Percentiles rank a stretch among this genome's conserved stretches.
Conservation (phyloP, 805 yeast genomes). For the Nakazawaea wickerhamii region DNA sequence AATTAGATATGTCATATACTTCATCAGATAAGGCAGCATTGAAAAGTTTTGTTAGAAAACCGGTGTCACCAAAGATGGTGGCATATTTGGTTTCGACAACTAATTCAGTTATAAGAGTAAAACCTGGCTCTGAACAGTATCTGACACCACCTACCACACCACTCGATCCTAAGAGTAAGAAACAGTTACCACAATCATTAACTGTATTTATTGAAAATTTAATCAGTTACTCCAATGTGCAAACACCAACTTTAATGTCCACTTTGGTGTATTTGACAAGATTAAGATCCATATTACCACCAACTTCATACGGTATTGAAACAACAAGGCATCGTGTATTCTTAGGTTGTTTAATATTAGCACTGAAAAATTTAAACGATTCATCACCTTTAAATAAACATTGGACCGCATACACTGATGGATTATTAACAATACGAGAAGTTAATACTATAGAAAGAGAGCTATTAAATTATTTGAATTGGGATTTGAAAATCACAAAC, state of each 20-base stretch:
- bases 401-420: constrained; percentile 92
- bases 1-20: constrained; percentile 11
- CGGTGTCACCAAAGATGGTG: constrained; percentile 55
- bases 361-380: constrained; percentile 92
- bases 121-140: constrained; percentile 28
- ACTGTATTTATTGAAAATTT: constrained; percentile 64
- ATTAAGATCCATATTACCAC: constrained; percentile 71
- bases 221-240: constrained; percentile 81
- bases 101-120: constrained; percentile 46
- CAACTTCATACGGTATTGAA: constrained; percentile 85
- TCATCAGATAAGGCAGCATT: constrained; percentile 41
- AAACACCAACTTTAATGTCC: constrained; percentile 93
- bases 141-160: constrained; percentile 39
- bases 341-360: constrained; percentile 78
- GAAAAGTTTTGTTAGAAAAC: constrained; percentile 46
- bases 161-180: constrained; percentile 14
- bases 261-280: constrained; percentile 78
- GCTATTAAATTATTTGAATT: constrained; percentile 71
- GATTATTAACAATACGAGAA: constrained; percentile 68
- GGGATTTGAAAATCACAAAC: constrained; percentile 73
- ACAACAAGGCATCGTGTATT: constrained; percentile 93
- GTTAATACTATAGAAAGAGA: constrained; percentile 91
- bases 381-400: constrained; percentile 93
- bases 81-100: constrained; percentile 54
- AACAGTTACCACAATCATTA: constrained; percentile 36